Evolutionary conservation across 1,139 yeast species (phyloP).

Genomic region (Fermentozyma sake): DNA sequence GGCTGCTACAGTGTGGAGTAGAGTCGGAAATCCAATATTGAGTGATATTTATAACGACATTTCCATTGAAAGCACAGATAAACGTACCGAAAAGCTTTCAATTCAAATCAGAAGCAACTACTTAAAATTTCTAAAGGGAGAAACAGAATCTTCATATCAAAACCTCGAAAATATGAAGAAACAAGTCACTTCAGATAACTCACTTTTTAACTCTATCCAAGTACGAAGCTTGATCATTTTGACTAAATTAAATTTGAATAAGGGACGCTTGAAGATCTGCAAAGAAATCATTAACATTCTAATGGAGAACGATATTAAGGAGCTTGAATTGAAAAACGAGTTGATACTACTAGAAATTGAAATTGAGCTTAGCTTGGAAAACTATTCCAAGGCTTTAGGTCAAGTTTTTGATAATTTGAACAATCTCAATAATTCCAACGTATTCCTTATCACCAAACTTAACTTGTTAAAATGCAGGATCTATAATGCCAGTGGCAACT

Average conservation of each 20-base stretch:
- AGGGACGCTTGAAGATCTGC: constrained; percentile 30
- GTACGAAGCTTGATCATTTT: constrained; percentile 32
- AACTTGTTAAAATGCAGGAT: constrained; percentile 42
- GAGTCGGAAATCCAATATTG: constrained; percentile 45
- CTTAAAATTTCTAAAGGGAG: constrained; percentile 32
- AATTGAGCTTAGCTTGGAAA: constrained; percentile 17
- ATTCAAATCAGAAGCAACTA: constrained; percentile 35
- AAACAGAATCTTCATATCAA: constrained; percentile 31
- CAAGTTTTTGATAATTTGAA: constrained; percentile 25
- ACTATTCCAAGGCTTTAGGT: constrained; percentile 32
- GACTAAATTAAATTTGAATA: constrained; percentile 31
- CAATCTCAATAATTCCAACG: constrained; percentile 24
- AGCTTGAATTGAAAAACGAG: constrained; percentile 28
- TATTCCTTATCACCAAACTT: constrained; percentile 37
- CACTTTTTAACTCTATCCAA: constrained; percentile 36
- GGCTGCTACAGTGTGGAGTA: constrained; percentile 46
- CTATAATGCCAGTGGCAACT: constrained; percentile 31
- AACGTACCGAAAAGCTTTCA: constrained; percentile 27
- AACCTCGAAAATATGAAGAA: constrained; percentile 23
- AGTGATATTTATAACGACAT: constrained; percentile 44
- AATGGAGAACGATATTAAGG: constrained; percentile 23
- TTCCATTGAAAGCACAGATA: constrained; percentile 29
- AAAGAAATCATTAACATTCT: constrained; percentile 17
- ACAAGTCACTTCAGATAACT: constrained; percentile 20
- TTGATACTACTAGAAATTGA: constrained; percentile 21